Conservation (phyloP, 2,329 filamentous ascomycete genomes). For the Fusarium decemcellulare region DNA sequence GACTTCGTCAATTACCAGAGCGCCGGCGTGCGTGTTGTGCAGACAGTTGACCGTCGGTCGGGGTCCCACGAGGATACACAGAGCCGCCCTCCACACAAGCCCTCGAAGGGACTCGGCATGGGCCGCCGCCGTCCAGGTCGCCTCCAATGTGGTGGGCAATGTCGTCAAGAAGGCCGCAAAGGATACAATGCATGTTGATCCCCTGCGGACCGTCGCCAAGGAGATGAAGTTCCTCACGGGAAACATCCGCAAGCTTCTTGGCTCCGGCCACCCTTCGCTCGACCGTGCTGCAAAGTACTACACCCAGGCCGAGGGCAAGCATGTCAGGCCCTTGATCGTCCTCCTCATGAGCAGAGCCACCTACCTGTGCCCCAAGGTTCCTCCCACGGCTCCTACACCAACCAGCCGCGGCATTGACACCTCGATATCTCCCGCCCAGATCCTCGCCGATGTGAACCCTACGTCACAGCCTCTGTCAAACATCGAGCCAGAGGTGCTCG, state of each 20-base stretch:
- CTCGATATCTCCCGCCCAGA: slow-evolving; percentile 67
- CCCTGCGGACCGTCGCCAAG: slow-evolving; percentile 90
- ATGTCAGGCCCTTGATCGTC: slow-evolving; percentile 93
- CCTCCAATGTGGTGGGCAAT: slow-evolving; percentile 79
- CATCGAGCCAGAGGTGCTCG: slow-evolving; percentile 53
- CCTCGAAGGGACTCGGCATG: slow-evolving; percentile 73
- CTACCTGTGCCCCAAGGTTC: slow-evolving; percentile 77
- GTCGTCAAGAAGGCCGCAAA: slow-evolving; percentile 74
- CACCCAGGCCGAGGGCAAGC: slow-evolving; percentile 95
- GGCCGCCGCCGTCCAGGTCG: slow-evolving; percentile 80
- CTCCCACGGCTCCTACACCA: slow-evolving; percentile 56
- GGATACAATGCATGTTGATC: slow-evolving; percentile 83
- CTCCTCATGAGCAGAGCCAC: slow-evolving; percentile 97
- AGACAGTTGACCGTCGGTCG: slow-evolving; percentile 49
- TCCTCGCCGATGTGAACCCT: slow-evolving; percentile 88
- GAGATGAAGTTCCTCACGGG: slow-evolving; percentile 97
- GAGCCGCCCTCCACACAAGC: slow-evolving; percentile 59
- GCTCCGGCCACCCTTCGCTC: slow-evolving; percentile 93
- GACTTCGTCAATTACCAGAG: slow-evolving; percentile 12
- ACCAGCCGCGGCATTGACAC: slow-evolving; percentile 65
- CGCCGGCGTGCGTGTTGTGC: slow-evolving; percentile 51
- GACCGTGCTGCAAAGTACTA: slow-evolving; percentile 99
- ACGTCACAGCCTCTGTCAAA: slow-evolving; percentile 62
- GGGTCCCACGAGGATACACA: slow-evolving; percentile 52
- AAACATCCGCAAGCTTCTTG: slow-evolving; percentile 93